These are phyloP conservation scores for Gonium pectorale DNA, from an alignment of 139 green algal species.

Conservation along the genomic window DNA sequence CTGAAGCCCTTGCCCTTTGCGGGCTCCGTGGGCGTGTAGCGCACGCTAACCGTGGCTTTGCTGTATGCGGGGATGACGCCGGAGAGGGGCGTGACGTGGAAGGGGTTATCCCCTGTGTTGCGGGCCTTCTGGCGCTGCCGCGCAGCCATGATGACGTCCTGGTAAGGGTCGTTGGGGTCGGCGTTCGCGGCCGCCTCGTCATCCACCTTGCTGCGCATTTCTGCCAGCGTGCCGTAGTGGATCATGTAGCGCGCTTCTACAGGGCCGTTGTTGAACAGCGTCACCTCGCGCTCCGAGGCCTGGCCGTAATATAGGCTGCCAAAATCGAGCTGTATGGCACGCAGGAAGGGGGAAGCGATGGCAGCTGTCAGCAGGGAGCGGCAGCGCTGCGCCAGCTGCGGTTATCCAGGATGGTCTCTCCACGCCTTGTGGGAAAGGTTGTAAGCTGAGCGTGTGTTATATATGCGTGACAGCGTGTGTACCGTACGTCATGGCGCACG, in stretches of 20 bases:
- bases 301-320: constrained; percentile 41
- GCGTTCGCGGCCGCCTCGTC: constrained; percentile 35
- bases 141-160: constrained; percentile 55
- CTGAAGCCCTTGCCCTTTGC: constrained; percentile 44
- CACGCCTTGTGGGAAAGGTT: too few species aligned
- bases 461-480: too few species aligned
- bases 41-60: constrained; percentile 41
- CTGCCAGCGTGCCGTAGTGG: constrained; percentile 48
- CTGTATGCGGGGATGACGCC: constrained; percentile 44
- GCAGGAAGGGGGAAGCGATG: too few species aligned
- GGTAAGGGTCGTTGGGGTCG: constrained; percentile 57
- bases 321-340: constrained; percentile 36
- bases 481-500: too few species aligned
- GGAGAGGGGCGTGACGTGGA: constrained; percentile 50
- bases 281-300: constrained; percentile 34
- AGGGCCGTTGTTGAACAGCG: constrained; percentile 61
- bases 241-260: constrained; percentile 55
- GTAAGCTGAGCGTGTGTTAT: too few species aligned
- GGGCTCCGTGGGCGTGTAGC: constrained; percentile 46
- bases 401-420: too few species aligned
- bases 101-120: constrained; percentile 58
- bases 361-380: too few species aligned
- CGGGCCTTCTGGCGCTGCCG: constrained; percentile 57
- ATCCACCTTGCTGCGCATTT: constrained; percentile 54
- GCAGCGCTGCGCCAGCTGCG: too few species aligned